A percentile compares a stretch with the other conserved stretches of the same genome.
Evolutionary conservation across 257 asterid species (phyloP).

Genomic region (Craterostigma plantagineum): DNA sequence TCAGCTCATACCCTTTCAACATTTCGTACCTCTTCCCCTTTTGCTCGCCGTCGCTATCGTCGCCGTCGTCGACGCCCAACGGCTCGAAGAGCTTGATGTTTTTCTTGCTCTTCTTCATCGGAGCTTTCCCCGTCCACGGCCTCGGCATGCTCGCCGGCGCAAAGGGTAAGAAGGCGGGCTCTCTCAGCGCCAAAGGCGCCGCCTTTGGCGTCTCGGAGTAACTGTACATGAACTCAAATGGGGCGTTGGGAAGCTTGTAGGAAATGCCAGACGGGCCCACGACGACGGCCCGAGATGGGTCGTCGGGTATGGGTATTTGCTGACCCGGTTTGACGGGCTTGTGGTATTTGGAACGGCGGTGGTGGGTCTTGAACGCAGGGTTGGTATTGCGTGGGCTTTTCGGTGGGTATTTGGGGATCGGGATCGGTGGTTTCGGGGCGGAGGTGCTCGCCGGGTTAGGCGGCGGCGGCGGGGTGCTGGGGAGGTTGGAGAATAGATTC

Average conservation of each 20-base stretch:
- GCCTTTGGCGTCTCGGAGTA: conserved; percentile 77
- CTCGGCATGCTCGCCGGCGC: conserved; percentile 92
- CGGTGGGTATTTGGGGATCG: too few relatives aligned
- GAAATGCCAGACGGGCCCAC: conserved; percentile 66
- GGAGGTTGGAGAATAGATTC: conserved; percentile 48
- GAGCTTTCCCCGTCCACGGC: conserved; percentile 99
- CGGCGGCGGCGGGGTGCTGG: conserved; percentile 27
- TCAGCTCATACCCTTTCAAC: conserved; percentile 56
- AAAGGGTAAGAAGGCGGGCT: conserved; percentile 83
- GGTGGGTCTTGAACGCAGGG: conserved; percentile 51
- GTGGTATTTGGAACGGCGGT: conserved; percentile 50
- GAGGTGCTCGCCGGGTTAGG: conserved; percentile 13
- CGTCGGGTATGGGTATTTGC: conserved; percentile 21
- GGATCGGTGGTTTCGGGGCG: conserved; percentile 16
- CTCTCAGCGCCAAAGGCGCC: conserved; percentile 70
- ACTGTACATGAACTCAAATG: conserved; percentile 84
- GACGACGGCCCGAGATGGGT: conserved; percentile 39
- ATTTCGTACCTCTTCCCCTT: conserved; percentile 34
- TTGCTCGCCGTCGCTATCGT: conserved; percentile 8
- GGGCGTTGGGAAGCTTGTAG: conserved; percentile 77
- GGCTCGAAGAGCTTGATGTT: conserved; percentile 66
- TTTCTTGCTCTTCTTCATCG: conserved; percentile 58
- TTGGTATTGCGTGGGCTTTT: conserved; percentile 6
- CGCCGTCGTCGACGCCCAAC: conserved; percentile 18
- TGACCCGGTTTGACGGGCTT: conserved; percentile 77